Evolutionary conservation across 768 basidiomycete species (phyloP), one percentile per base, ranked within the genome.

Genomic region (Tylopilus balloui): DNA sequence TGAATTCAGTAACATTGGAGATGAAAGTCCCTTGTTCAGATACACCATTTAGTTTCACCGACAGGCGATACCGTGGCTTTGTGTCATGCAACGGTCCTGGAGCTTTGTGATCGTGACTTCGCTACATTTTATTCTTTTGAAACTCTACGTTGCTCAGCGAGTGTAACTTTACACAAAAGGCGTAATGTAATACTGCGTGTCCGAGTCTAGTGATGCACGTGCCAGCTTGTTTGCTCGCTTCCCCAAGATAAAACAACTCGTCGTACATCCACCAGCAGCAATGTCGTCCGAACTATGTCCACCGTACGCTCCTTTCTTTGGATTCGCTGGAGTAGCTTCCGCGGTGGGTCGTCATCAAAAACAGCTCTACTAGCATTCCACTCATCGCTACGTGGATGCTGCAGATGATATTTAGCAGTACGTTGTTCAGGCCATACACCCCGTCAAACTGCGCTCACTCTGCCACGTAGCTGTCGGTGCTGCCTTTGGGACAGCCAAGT

Each of bases 331-430:
- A 43, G 95, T 98, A 25, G 88, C 92, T n/a, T 79, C 86, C 21
- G 83, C 95, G 42, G 95, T 96, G 60, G 71, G 88, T 64, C 20
- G 34, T 43, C n/a, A 20, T 34, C 7, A 46, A 28, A 19, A 37
- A 21, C 37, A 19, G n/a, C 48, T 37, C n/a, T 34, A 3, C 24
- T 47, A 11, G 34, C 14, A 21, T 45, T 29, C 5, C 17, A 38
- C 63, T 65, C 35, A 59, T 48, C 8, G 0, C 4, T 12, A n/a
- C 32, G 24, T 27, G 53, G n/a, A 11, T 52, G 24, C 42, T 24
- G n/a, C 48, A 98, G 94, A 98, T 97, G 94, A 76, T 94, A 61
- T 82, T 97, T 53, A 92, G 90, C 75, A 95, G 92, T 94, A 68
- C 66, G 92, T 81, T 34, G 92, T 81, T 34, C 37, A 29, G 14